Conservation (phyloP, 2,329 filamentous ascomycete genomes). For the Arthrobotrys musiformis region DNA sequence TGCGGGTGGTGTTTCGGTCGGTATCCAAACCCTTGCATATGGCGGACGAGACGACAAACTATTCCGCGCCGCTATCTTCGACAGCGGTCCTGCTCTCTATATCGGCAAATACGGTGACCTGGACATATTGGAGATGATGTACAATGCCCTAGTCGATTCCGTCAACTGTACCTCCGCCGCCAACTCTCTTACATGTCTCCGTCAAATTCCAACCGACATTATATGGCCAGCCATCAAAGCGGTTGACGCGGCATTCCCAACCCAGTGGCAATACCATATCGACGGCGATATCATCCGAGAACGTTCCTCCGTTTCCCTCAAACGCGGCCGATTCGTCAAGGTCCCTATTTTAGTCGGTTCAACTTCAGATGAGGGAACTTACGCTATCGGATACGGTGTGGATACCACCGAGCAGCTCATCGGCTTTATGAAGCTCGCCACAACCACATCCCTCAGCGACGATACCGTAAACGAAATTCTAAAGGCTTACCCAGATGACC, state of each 20-base stretch:
- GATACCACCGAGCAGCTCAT: conserved; percentile 28
- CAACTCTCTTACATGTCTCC: conserved; percentile 75
- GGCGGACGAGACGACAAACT: conserved; percentile 66
- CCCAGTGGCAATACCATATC: conserved; percentile 67
- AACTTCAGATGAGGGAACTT: conserved; percentile 73
- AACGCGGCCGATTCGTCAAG: conserved; percentile 71
- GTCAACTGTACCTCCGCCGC: conserved; percentile 70
- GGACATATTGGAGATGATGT: conserved; percentile 72
- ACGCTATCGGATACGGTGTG: background rate
- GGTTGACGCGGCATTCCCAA: conserved; percentile 60
- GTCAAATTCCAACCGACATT: conserved; percentile 65
- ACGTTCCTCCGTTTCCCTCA: conserved; percentile 68
- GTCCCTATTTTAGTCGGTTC: conserved; percentile 73
- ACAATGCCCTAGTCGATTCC: conserved; percentile 71
- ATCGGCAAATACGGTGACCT: conserved; percentile 67
- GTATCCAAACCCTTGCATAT: conserved; percentile 45
- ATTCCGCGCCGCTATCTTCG: conserved; percentile 68
- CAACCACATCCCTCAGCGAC: background rate
- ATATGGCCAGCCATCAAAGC: conserved; percentile 33
- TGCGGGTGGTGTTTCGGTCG: conserved; percentile 66
- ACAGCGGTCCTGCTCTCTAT: conserved; percentile 65
- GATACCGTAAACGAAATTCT: conserved; percentile 16
- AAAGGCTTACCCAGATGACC: conserved; percentile 37
- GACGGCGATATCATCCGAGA: conserved; percentile 70
- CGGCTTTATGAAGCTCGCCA: background rate